Conservation (phyloP, 2,329 filamentous ascomycete genomes). For the Trichophyton benhamiae region DNA sequence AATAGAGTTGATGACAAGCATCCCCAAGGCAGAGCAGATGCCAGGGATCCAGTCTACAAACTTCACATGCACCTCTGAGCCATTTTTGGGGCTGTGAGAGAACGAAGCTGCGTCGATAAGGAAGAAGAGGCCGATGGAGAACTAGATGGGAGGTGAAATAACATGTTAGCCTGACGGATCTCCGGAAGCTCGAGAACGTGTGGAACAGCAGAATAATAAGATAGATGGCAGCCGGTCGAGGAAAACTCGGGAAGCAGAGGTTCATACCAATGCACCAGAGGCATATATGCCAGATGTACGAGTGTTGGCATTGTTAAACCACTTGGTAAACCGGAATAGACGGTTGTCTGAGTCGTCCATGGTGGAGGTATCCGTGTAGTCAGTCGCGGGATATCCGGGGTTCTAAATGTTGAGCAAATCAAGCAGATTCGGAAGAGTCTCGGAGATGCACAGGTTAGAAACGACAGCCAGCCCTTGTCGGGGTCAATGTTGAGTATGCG, state of each 20-base stretch:
- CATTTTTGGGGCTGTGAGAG: conserved; percentile 50
- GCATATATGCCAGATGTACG: conserved; percentile 54
- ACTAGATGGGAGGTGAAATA: conserved; percentile 32
- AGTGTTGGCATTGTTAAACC: conserved; percentile 53
- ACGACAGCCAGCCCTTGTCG: not conserved
- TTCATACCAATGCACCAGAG: conserved; percentile 50
- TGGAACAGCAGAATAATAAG: not conserved
- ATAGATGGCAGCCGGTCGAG: not conserved
- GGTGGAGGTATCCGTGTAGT: not conserved
- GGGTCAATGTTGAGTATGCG: not conserved
- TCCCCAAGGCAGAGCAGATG: conserved; percentile 56
- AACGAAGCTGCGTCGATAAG: conserved; percentile 54
- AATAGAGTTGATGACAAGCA: conserved; percentile 62
- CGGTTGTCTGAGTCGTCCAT: conserved; percentile 41
- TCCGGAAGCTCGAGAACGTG: not conserved
- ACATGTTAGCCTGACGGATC: not conserved
- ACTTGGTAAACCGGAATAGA: conserved; percentile 56
- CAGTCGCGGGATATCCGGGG: not conserved
- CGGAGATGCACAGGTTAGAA: not conserved
- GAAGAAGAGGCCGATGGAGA: conserved; percentile 57
- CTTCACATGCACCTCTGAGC: conserved; percentile 50
- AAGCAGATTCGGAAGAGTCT: not conserved
- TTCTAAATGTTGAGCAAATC: not conserved
- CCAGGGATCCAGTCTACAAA: conserved; percentile 62
- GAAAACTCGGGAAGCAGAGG: not conserved